Evolutionary conservation across 148 eudicot species (phyloP).

Genomic region (Rhododendron kiyosumense): DNA sequence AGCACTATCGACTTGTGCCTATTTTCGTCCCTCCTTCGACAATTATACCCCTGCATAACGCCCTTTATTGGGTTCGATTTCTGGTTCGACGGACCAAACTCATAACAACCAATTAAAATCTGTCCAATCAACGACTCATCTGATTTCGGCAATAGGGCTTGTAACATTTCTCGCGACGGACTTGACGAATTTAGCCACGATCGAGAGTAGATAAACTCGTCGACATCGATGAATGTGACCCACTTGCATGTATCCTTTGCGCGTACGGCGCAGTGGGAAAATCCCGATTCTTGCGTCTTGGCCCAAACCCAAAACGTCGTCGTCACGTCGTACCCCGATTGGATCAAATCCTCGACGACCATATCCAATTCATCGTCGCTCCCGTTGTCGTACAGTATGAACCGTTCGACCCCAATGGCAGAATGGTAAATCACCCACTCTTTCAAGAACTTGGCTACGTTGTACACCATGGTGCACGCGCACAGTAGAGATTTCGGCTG

Average conservation of each 20-base stretch:
- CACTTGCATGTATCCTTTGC: constrained; percentile 40
- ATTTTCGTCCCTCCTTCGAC: constrained; percentile 37
- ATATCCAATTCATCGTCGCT: constrained; percentile 50
- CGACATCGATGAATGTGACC: constrained; percentile 57
- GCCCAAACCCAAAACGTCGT: constrained; percentile 65
- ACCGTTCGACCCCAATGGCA: constrained; percentile 49
- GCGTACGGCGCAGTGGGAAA: constrained; percentile 50
- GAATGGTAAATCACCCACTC: constrained; percentile 78
- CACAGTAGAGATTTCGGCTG: constrained; percentile 36
- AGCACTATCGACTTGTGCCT: constrained; percentile 66
- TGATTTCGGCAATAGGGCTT: constrained; percentile 9
- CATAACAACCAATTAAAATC: constrained; percentile 38
- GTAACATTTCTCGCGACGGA: constrained; percentile 25
- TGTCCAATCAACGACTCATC: constrained; percentile 24
- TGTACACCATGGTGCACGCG: constrained; percentile 76
- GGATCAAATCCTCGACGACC: constrained; percentile 26
- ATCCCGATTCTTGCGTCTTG: constrained; percentile 76
- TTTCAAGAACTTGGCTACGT: constrained; percentile 49
- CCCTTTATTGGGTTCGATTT: constrained; percentile 43
- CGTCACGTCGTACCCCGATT: constrained; percentile 37
- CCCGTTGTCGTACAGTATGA: constrained; percentile 60
- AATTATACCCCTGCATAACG: constrained; percentile 71
- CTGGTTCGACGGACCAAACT: constrained; percentile 71
- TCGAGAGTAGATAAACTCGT: constrained; percentile 58
- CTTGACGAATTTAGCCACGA: constrained; percentile 21